Conservation (phyloP, 495 filamentous ascomycete species). For the Penicillium salamii region DNA sequence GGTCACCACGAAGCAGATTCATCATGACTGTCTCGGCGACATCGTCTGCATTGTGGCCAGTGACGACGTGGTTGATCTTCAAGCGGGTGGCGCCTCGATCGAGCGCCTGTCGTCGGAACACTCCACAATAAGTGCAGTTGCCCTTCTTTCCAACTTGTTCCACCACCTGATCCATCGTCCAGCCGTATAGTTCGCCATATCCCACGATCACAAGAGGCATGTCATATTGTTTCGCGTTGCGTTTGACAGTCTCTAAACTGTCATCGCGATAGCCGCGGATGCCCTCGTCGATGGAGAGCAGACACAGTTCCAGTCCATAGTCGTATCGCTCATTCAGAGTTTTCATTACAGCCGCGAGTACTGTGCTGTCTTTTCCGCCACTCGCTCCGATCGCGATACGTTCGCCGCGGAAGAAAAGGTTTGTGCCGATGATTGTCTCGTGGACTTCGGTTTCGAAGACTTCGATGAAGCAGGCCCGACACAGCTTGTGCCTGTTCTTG, state of each 20-base stretch:
- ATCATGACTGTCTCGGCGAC: slow-evolving; percentile 98
- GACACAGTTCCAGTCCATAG: slow-evolving; percentile 81
- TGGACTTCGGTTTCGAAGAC: slow-evolving; percentile 93
- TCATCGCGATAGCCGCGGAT: slow-evolving; percentile 97
- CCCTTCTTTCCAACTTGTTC: slow-evolving; percentile 95
- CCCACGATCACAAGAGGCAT: slow-evolving; percentile 90
- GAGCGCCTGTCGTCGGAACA: slow-evolving; percentile 91
- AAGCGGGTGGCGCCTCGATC: slow-evolving; percentile 87
- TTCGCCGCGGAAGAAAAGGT: slow-evolving; percentile 81
- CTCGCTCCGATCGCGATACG: slow-evolving; percentile 92
- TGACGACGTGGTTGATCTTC: slow-evolving; percentile 91
- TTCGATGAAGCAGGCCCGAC: slow-evolving; percentile 79
- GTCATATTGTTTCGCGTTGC: slow-evolving; percentile 84
- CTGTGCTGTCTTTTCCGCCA: slow-evolving; percentile 96
- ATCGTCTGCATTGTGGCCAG: slow-evolving; percentile 97
- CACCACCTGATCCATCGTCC: slow-evolving; percentile 99
- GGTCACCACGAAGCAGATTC: slow-evolving; percentile 89
- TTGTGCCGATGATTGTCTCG: slow-evolving; percentile 76
- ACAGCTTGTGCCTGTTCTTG: slow-evolving; percentile 90
- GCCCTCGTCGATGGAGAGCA: slow-evolving; percentile 93
- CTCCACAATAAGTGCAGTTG: slow-evolving; percentile 98
- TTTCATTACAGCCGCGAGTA: slow-evolving; percentile 90
- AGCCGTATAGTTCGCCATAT: slow-evolving; percentile 93
- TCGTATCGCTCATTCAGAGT: slow-evolving; percentile 86
- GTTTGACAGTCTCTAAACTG: slow-evolving; percentile 90